These are phyloP conservation scores for Whalleya microplaca DNA, from an alignment of 2,329 filamentous ascomycete species.

Conservation along the genomic window DNA sequence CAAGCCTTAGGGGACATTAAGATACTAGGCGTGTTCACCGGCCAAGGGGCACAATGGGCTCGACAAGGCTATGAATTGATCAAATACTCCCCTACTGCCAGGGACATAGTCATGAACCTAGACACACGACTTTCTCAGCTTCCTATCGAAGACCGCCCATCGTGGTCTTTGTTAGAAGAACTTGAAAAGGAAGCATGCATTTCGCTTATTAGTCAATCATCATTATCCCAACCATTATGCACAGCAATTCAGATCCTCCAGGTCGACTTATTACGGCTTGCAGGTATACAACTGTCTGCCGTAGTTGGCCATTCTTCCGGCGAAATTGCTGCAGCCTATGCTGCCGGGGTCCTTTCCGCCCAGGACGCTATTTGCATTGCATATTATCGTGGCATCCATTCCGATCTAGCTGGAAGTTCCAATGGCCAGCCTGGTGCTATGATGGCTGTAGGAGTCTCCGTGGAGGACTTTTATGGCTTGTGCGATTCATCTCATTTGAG, in stretches of 20 bases:
- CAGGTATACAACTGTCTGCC: conserved; percentile 26
- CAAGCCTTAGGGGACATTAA: neutral
- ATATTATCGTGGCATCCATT: conserved; percentile 39
- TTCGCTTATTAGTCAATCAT: conserved; percentile 19
- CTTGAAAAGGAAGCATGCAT: conserved; percentile 8
- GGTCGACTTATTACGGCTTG: conserved; percentile 37
- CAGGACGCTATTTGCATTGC: conserved; percentile 34
- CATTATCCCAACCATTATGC: conserved; percentile 36
- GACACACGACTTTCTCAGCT: conserved; percentile 22
- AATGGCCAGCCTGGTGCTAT: conserved; percentile 40
- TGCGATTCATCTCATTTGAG: conserved; percentile 9
- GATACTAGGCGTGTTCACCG: conserved; percentile 36
- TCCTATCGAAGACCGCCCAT: conserved; percentile 17
- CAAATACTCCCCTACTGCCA: conserved; percentile 5
- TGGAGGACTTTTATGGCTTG: conserved; percentile 24
- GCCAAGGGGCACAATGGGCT: conserved; percentile 40
- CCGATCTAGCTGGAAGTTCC: conserved; percentile 15
- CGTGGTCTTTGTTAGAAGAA: conserved; percentile 24
- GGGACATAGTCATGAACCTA: conserved; percentile 20
- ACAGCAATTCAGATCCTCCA: conserved; percentile 46
- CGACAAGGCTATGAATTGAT: conserved; percentile 30
- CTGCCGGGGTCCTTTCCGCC: conserved; percentile 22
- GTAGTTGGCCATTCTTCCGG: conserved; percentile 37
- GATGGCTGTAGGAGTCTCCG: conserved; percentile 45
- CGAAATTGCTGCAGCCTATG: conserved; percentile 33